phyloP scores from a whole-genome alignment of 2,329 filamentous ascomycete genomes.

The Aureobasidium sp. region DNA sequence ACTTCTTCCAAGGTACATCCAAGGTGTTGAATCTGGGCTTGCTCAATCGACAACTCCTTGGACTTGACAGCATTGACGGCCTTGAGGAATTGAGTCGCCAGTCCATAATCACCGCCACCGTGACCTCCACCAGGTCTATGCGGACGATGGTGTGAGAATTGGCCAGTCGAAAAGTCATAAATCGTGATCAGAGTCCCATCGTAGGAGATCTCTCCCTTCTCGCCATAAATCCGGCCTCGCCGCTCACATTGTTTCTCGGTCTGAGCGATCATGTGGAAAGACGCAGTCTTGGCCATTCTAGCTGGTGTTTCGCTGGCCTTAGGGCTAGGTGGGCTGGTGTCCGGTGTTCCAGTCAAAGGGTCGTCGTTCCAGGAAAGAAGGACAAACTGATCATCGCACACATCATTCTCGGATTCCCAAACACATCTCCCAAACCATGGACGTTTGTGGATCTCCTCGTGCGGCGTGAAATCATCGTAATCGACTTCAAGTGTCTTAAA shows the following conservation, averaged over 20 bases:
- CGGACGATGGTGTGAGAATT: slow-evolving; percentile 45
- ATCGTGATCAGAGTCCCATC: slow-evolving; percentile 71
- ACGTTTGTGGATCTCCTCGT: slow-evolving; percentile 40
- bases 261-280: slow-evolving; percentile 89
- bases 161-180: slow-evolving; percentile 58
- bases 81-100: slow-evolving; percentile 72
- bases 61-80: slow-evolving; percentile 76
- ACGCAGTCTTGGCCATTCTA: slow-evolving; percentile 70
- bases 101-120: slow-evolving; percentile 71
- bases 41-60: slow-evolving; percentile 53
- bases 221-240: slow-evolving; percentile 78
- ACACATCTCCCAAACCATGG: slow-evolving; percentile 90
- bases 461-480: slow-evolving; percentile 45
- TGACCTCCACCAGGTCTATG: slow-evolving; percentile 46
- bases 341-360: slow-evolving; percentile 25
- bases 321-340: neutral
- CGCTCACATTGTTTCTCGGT: slow-evolving; percentile 81
- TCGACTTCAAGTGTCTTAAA: slow-evolving; percentile 44
- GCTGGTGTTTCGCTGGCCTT: slow-evolving; percentile 10
- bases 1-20: slow-evolving; percentile 81
- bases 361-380: slow-evolving; percentile 82
- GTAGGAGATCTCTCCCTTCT: slow-evolving; percentile 75
- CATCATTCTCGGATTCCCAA: slow-evolving; percentile 86
- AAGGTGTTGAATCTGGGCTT: slow-evolving; percentile 67
- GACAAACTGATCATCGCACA: slow-evolving; percentile 87